Evolutionary conservation across 139 green algal genomes (phyloP).

Genomic region (Cymbomonas tetramitiformis): DNA sequence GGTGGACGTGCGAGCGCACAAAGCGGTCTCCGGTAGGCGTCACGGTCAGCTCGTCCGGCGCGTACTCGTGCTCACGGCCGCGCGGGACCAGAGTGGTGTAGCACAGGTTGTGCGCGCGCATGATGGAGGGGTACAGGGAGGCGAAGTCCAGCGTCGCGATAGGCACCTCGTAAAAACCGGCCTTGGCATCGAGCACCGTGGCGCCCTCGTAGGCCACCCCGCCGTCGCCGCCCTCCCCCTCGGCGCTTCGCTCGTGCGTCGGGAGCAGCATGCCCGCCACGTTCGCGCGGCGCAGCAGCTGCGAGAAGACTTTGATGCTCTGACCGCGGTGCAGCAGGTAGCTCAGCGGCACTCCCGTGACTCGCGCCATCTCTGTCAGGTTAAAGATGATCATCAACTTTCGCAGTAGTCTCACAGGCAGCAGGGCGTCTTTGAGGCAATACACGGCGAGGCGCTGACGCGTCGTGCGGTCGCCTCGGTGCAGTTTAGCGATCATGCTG

Average conservation of each 20-base stretch:
- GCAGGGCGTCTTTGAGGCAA: too few relatives aligned
- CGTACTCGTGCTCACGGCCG: conserved; percentile 1
- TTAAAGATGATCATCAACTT: too few relatives aligned
- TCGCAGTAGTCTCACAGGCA: too few relatives aligned
- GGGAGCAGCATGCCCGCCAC: too few relatives aligned
- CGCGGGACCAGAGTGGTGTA: conserved; percentile 82
- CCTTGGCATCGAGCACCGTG: conserved; percentile 94
- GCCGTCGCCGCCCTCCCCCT: conserved; percentile 6
- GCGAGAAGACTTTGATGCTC: too few relatives aligned
- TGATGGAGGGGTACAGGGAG: conserved; percentile 96
- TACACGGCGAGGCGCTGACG: too few relatives aligned
- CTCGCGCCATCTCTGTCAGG: too few relatives aligned
- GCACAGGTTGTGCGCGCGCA: conserved; percentile 99
- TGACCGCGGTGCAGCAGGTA: conserved; percentile 74
- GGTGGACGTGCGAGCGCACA: too few relatives aligned
- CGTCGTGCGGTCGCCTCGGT: too few relatives aligned
- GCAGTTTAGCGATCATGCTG: too few relatives aligned
- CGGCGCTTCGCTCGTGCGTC: too few relatives aligned
- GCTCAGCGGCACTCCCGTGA: conserved; percentile 74
- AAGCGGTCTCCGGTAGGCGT: conserved; percentile 23
- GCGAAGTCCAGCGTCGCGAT: conserved; percentile 98
- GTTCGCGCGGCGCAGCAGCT: too few relatives aligned
- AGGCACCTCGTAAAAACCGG: conserved; percentile 91
- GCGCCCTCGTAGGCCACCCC: conserved; percentile 64
- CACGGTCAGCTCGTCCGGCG: conserved; percentile 26